A percentile compares a stretch with the other conserved stretches of the same genome.
Conservation (phyloP, 306 rosid genomes). For the Crataegus laevigata region DNA sequence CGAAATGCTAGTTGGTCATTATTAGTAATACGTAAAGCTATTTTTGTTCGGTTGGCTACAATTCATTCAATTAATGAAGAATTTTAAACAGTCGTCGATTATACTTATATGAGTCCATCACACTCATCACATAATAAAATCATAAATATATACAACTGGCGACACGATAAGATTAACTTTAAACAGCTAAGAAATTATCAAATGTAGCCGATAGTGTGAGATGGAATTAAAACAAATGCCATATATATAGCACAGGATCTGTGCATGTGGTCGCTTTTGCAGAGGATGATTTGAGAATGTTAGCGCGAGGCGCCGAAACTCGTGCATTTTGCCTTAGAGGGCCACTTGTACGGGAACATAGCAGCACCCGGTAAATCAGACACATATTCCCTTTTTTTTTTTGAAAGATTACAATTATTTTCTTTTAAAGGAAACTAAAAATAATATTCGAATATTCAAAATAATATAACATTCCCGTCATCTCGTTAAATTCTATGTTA, state of each 20-base stretch:
- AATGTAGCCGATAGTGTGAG: too few relatives aligned
- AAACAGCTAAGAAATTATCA: not conserved
- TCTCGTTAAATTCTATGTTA: not conserved
- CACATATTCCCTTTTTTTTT: not conserved
- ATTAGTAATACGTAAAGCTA: too few relatives aligned
- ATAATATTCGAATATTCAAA: not conserved
- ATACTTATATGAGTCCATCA: too few relatives aligned
- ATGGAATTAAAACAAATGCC: not conserved
- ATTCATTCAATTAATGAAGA: not conserved
- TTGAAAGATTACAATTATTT: not conserved
- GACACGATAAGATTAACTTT: not conserved
- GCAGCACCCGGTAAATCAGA: slow-evolving; percentile 19
- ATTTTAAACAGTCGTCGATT: not conserved
- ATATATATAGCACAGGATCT: not conserved
- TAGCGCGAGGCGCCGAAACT: slow-evolving; percentile 32
- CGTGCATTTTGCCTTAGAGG: slow-evolving; percentile 16
- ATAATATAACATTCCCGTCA: too few relatives aligned
- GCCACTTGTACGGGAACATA: not conserved
- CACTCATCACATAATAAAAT: too few relatives aligned
- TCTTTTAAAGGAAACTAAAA: not conserved
- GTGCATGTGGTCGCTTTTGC: slow-evolving; percentile 17
- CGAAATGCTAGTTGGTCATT: not conserved
- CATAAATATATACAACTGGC: not conserved
- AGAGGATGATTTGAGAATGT: slow-evolving; percentile 15
- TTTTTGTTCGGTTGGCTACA: not conserved